A percentile compares a stretch with the other conserved stretches of the same genome.
Evolutionary conservation across 768 basidiomycete genomes (phyloP).

Genomic region (Rhodotorula paludigena): DNA sequence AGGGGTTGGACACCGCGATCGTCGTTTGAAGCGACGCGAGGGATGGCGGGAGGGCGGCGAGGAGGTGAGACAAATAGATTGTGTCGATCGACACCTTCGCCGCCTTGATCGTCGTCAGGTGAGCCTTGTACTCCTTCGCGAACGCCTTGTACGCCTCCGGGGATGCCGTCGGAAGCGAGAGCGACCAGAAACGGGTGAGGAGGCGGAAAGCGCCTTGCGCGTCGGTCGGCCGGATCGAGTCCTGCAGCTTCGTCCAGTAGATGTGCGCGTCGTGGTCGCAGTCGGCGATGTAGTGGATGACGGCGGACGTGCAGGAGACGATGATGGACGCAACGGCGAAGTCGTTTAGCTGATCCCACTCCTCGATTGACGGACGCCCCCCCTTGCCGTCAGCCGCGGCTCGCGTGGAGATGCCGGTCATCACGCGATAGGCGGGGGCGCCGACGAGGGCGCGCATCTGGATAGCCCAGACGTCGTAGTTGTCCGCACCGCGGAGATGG

Average conservation of each 20-base stretch:
- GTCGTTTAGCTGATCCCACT: slow-evolving; percentile 4
- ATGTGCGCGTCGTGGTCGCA: background rate
- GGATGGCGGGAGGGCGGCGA: background rate
- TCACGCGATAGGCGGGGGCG: background rate
- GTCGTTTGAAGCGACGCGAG: slow-evolving; percentile 1
- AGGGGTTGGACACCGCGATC: background rate
- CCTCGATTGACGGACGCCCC: no score
- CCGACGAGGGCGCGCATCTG: background rate
- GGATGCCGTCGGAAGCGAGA: background rate
- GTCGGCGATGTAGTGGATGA: slow-evolving; percentile 3
- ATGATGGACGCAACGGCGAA: background rate
- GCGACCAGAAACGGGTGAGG: slow-evolving; percentile 1
- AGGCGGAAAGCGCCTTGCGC: slow-evolving; percentile 1
- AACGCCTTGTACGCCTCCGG: background rate
- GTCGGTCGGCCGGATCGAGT: background rate
- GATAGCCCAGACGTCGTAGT: slow-evolving; percentile 8
- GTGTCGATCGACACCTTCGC: background rate
- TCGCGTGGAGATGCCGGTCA: background rate
- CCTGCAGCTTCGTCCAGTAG: background rate
- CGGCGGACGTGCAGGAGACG: background rate
- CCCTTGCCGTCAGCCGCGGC: no score
- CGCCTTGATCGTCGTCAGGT: background rate
- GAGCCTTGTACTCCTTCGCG: background rate
- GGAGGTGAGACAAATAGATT: slow-evolving; percentile 4
- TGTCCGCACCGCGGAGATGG: slow-evolving; percentile 2